phyloP scores from a whole-genome alignment of 331 rosid species.

The Acacia concinna region DNA sequence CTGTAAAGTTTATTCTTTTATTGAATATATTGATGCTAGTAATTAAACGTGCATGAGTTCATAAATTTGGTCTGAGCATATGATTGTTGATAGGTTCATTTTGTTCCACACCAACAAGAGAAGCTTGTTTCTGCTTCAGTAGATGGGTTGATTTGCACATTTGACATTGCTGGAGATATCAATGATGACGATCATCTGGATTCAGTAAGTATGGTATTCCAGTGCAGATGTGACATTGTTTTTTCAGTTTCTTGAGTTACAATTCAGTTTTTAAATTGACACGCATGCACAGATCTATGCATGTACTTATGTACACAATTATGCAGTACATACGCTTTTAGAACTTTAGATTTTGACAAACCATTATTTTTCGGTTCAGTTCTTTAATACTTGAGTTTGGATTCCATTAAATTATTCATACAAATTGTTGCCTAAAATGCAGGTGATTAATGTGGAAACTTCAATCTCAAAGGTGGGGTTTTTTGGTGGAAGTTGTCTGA shows the following conservation, averaged over 20 bases:
- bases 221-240: neutral
- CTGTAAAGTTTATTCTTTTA: neutral
- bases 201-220: slow-evolving; percentile 51
- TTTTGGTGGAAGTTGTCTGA: slow-evolving; percentile 67
- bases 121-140: slow-evolving; percentile 90
- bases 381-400: slow-evolving; percentile 3
- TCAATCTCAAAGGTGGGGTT: slow-evolving; percentile 90
- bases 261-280: neutral
- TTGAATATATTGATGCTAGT: neutral
- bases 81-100: slow-evolving; percentile 65
- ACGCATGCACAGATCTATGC: neutral
- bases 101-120: slow-evolving; percentile 66
- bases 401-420: slow-evolving; percentile 9
- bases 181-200: slow-evolving; percentile 86
- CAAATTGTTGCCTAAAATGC: slow-evolving; percentile 26
- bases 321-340: neutral
- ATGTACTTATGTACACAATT: neutral
- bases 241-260: neutral
- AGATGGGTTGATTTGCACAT: slow-evolving; percentile 91
- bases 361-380: neutral
- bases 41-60: neutral
- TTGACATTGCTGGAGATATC: slow-evolving; percentile 75
- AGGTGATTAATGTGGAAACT: slow-evolving; percentile 90
- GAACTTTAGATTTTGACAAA: slow-evolving; percentile 24
- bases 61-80: slow-evolving; percentile 7